A percentile compares a stretch with the other conserved stretches of the same genome.
Conservation (phyloP, 2,329 filamentous ascomycete genomes). For the Trichoderma afroharzianum region DNA sequence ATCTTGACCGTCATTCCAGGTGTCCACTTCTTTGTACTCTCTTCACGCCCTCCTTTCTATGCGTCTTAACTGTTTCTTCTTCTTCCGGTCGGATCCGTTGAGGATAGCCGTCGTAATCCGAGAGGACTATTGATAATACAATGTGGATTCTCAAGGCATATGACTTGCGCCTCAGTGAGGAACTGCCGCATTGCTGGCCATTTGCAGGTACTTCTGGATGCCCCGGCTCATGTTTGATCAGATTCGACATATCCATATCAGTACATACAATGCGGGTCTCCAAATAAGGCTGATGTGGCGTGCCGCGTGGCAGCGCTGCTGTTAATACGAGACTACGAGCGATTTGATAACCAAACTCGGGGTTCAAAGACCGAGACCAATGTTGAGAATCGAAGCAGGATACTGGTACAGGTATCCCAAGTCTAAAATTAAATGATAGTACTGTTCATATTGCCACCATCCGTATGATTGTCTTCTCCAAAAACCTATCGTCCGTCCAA, state of each 20-base stretch:
- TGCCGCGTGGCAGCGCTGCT: not conserved
- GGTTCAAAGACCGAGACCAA: not conserved
- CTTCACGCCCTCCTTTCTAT: constrained; percentile 3
- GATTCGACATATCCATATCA: not conserved
- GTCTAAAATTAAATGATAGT: constrained; percentile 21
- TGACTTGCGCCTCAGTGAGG: not conserved
- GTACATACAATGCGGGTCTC: not conserved
- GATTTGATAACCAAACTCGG: not conserved
- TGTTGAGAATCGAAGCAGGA: constrained; percentile 15
- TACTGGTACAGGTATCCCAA: constrained; percentile 10
- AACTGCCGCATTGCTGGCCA: not conserved
- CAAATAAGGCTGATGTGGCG: not conserved
- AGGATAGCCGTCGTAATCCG: not conserved
- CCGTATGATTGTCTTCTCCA: not conserved
- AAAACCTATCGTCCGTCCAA: not conserved
- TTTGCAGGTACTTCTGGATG: constrained; percentile 3
- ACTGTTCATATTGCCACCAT: constrained; percentile 17
- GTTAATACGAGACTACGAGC: not conserved
- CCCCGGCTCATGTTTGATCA: not conserved
- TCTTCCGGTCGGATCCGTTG: not conserved
- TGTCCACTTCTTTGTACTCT: not conserved
- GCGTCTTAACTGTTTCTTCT: not conserved
- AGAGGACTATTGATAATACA: not conserved
- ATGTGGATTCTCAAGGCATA: not conserved
- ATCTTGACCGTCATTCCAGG: not conserved